phyloP scores from a whole-genome alignment of 192 early-diverging fungal species.

The Coemansia sp. region DNA sequence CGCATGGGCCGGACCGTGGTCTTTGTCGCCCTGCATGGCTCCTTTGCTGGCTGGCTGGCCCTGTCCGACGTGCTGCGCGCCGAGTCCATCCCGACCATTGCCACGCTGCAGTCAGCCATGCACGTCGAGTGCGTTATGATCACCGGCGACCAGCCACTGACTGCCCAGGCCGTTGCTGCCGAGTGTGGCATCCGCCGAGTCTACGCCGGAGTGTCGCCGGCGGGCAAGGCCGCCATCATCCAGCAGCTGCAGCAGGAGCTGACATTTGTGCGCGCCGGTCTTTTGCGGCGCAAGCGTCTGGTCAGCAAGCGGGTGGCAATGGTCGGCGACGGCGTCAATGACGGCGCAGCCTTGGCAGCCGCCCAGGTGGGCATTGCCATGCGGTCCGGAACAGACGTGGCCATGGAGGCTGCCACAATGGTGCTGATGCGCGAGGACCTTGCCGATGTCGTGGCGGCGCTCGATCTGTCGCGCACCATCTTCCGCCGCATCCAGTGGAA shows the following conservation, averaged over 20 bases:
- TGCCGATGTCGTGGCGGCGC: slow-evolving; percentile 76
- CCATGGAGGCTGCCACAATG: slow-evolving; percentile 89
- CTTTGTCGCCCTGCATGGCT: slow-evolving; percentile 63
- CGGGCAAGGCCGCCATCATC: slow-evolving; percentile 82
- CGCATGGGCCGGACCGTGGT: slow-evolving; percentile 74
- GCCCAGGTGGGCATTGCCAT: slow-evolving; percentile 87
- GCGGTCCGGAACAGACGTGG: slow-evolving; percentile 90
- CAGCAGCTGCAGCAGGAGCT: slow-evolving; percentile 61
- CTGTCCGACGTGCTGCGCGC: slow-evolving; percentile 85
- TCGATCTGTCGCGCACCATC: slow-evolving; percentile 82
- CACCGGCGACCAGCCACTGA: slow-evolving; percentile 87
- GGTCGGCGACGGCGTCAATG: slow-evolving; percentile 97
- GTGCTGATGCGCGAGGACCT: slow-evolving; percentile 90
- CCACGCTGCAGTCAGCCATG: slow-evolving; percentile 63
- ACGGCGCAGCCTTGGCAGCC: slow-evolving; percentile 84
- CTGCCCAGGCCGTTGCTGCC: slow-evolving; percentile 76
- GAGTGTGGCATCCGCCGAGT: slow-evolving; percentile 82
- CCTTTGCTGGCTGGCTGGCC: slow-evolving; percentile 66
- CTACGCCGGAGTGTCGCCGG: slow-evolving; percentile 86
- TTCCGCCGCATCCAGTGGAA: slow-evolving; percentile 83
- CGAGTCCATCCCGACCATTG: slow-evolving; percentile 68
- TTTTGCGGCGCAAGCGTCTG: not conserved
- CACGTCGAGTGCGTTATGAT: slow-evolving; percentile 83
- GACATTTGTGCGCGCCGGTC: slow-evolving; percentile 3
- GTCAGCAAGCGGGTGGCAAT: slow-evolving; percentile 63